A percentile compares a stretch with the other conserved stretches of the same genome.
Conservation (phyloP, 2,329 filamentous ascomycete species). For the Immersiporthe knoxdaviesiana region DNA sequence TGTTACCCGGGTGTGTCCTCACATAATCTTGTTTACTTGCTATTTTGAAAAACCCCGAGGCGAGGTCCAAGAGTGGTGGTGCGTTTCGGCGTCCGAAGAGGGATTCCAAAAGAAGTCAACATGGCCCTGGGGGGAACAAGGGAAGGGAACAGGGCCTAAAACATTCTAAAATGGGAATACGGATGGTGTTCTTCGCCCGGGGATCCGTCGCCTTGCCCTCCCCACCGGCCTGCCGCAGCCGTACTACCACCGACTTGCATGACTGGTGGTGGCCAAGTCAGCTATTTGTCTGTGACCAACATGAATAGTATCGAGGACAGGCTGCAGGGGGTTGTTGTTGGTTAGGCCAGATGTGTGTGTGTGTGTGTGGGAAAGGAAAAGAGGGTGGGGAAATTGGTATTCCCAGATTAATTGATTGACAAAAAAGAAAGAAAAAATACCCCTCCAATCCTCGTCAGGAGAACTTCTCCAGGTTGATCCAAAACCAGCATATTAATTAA, state of each 20-base stretch:
- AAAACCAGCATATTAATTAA: background rate
- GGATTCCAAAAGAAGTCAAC: background rate
- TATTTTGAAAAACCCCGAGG: constrained; percentile 1
- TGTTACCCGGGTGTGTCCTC: background rate
- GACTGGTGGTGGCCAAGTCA: background rate
- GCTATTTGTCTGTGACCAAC: background rate
- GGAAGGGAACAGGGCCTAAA: background rate
- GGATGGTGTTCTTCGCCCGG: constrained; percentile 18
- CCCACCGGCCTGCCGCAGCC: constrained; percentile 24
- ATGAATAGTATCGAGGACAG: background rate
- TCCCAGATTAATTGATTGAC: constrained; percentile 20
- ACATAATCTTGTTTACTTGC: background rate
- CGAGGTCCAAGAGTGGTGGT: constrained; percentile 11
- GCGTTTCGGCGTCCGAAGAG: constrained; percentile 20
- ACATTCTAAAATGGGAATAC: constrained; percentile 16
- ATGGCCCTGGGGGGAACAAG: background rate
- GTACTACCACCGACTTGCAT: constrained; percentile 2
- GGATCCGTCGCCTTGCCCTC: constrained; percentile 15
- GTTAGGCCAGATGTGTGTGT: background rate
- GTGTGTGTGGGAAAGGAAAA: background rate
- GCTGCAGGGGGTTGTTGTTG: no score
- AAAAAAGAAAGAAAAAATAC: background rate
- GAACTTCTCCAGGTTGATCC: constrained; percentile 2
- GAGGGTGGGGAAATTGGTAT: background rate
- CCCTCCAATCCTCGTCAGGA: constrained; percentile 10